Percentiles rank a stretch among this genome's conserved stretches.
These are phyloP conservation scores for Fusarium sp. DNA, from an alignment of 2,329 filamentous ascomycete genomes.

Conservation along the genomic window DNA sequence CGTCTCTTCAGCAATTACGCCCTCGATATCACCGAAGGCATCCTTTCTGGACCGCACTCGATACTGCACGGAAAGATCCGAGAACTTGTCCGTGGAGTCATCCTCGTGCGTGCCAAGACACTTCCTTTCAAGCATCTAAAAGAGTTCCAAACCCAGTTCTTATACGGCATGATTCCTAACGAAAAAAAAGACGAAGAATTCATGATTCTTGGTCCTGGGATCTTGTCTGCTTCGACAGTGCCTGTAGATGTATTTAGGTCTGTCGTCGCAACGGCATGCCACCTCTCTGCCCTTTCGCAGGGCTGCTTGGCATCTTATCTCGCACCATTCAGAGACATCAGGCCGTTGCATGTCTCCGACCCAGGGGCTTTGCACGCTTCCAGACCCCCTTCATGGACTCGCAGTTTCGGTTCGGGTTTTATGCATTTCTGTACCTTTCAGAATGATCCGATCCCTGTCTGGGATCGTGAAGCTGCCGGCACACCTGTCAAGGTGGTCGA, in stretches of 20 bases:
- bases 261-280: neutral
- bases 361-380: too few relatives aligned
- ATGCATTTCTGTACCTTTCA: too few relatives aligned
- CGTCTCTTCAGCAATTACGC: neutral
- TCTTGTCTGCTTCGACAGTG: neutral
- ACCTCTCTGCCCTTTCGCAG: neutral
- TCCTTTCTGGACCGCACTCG: neutral
- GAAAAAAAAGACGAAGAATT: neutral
- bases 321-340: accelerated
- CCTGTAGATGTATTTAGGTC: neutral
- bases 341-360: too few relatives aligned
- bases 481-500: neutral
- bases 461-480: too few relatives aligned
- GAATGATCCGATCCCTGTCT: too few relatives aligned
- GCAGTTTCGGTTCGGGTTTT: too few relatives aligned
- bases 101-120: neutral
- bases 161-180: neutral
- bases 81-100: neutral
- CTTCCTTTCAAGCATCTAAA: neutral
- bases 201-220: neutral
- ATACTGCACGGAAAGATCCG: neutral
- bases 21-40: neutral
- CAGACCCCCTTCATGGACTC: too few relatives aligned
- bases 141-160: neutral
- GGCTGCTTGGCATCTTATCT: neutral